These are phyloP conservation scores for Exserohilum turcica DNA, from an alignment of 2,329 filamentous ascomycete species.

Conservation along the genomic window DNA sequence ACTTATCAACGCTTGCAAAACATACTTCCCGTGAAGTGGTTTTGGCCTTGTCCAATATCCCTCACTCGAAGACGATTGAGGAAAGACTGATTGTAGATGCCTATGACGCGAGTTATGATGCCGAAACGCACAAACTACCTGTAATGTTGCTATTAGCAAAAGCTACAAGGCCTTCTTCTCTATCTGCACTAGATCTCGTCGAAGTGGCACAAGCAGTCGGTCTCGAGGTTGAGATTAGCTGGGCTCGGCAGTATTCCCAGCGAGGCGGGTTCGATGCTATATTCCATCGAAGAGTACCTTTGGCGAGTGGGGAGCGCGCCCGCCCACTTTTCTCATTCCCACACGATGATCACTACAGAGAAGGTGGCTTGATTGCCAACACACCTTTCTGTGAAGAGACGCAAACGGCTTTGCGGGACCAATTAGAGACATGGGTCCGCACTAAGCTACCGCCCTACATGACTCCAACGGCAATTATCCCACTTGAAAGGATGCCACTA, in stretches of 20 bases:
- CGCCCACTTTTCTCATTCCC: no score
- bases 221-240: conserved; percentile 6
- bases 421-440: not conserved
- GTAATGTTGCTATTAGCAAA: not conserved
- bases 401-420: not conserved
- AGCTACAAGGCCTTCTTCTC: not conserved
- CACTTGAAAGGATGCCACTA: conserved; percentile 35
- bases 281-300: not conserved
- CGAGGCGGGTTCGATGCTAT: conserved; percentile 5
- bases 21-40: not conserved
- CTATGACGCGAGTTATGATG: not conserved
- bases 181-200: not conserved
- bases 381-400: not conserved
- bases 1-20: not conserved
- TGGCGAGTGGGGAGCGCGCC: not conserved
- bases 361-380: not conserved
- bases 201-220: not conserved
- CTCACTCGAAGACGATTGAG: conserved; percentile 2
- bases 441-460: conserved; percentile 23
- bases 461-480: conserved; percentile 32
- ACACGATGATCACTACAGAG: no score
- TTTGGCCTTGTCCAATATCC: conserved; percentile 1
- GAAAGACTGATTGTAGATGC: not conserved
- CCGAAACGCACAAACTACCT: not conserved
- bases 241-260: conserved; percentile 6